A percentile compares a stretch with the other conserved stretches of the same genome.
Evolutionary conservation across 306 rosid genomes (phyloP).

Genomic region (Pueraria montana): DNA sequence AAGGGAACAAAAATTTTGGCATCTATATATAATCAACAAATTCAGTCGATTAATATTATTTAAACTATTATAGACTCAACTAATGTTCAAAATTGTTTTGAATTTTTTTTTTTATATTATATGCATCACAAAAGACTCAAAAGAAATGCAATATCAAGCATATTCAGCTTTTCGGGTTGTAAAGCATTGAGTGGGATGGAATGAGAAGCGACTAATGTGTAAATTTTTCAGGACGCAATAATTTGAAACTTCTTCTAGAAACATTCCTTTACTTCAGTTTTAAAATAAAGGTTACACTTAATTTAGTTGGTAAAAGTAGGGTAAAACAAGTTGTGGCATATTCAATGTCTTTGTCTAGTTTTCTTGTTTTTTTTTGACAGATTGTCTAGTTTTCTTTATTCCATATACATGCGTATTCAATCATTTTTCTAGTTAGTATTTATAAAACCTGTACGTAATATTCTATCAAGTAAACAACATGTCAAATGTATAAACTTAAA

Average conservation of each 20-base stretch:
- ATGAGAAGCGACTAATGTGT: neutral
- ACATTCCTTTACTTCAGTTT: neutral
- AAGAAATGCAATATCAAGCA: neutral
- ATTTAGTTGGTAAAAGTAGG: neutral
- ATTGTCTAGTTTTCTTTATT: too few relatives aligned
- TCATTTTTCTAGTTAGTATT: neutral
- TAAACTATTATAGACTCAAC: neutral
- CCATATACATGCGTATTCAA: neutral
- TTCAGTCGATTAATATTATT: neutral
- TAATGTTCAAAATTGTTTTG: neutral
- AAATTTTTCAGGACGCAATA: neutral
- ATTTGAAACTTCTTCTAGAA: neutral
- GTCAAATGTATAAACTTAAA: neutral
- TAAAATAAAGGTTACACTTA: neutral
- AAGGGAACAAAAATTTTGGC: slow-evolving; percentile 16
- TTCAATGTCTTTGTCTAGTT: neutral
- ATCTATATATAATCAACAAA: neutral
- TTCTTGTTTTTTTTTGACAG: too few relatives aligned
- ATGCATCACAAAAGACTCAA: neutral
- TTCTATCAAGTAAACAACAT: neutral
- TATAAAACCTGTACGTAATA: neutral
- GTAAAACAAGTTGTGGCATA: neutral
- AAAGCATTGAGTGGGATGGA: neutral
- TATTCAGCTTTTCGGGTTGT: neutral
- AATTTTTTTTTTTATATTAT: neutral